phyloP scores from a whole-genome alignment of 1,139 yeast species.

The Arxiozyma bovina region DNA sequence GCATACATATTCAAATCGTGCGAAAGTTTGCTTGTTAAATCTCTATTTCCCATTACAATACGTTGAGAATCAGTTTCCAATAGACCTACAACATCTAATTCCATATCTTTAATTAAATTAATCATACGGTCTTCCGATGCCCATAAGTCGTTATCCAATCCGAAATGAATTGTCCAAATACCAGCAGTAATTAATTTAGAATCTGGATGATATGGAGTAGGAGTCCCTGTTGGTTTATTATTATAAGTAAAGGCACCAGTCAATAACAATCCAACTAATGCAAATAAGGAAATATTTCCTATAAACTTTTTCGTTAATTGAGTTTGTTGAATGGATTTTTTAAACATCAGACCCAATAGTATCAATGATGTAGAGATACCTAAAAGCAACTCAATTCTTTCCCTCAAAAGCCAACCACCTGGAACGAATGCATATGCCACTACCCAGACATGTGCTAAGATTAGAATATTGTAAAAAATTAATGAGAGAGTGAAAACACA shows the following conservation, averaged over 20 bases:
- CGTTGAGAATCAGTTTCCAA: conserved; percentile 91
- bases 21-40: conserved; percentile 81
- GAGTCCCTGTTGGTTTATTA: conserved; percentile 34
- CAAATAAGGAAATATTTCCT: conserved; percentile 36
- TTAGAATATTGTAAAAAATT: conserved; percentile 45
- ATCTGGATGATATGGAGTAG: conserved; percentile 69
- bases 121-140: conserved; percentile 88
- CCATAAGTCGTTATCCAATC: conserved; percentile 97
- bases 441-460: conserved; percentile 86
- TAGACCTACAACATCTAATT: conserved; percentile 82
- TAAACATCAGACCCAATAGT: conserved; percentile 30
- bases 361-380: conserved; percentile 43
- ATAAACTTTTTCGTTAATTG: conserved; percentile 14
- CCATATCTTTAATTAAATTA: conserved; percentile 71
- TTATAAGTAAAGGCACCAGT: conserved; percentile 21
- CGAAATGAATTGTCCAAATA: conserved; percentile 97
- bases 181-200: conserved; percentile 81
- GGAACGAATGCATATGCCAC: conserved; percentile 99
- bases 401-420: conserved; percentile 79
- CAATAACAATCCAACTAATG: conserved; percentile 27
- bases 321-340: conserved; percentile 1
- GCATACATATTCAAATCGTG: conserved; percentile 91
- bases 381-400: conserved; percentile 71
- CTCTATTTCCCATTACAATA: conserved; percentile 90
- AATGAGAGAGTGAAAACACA: conserved; percentile 50